These are phyloP conservation scores for Ophiostoma sp. DNA, from an alignment of 2,329 filamentous ascomycete genomes.

Conservation along the genomic window DNA sequence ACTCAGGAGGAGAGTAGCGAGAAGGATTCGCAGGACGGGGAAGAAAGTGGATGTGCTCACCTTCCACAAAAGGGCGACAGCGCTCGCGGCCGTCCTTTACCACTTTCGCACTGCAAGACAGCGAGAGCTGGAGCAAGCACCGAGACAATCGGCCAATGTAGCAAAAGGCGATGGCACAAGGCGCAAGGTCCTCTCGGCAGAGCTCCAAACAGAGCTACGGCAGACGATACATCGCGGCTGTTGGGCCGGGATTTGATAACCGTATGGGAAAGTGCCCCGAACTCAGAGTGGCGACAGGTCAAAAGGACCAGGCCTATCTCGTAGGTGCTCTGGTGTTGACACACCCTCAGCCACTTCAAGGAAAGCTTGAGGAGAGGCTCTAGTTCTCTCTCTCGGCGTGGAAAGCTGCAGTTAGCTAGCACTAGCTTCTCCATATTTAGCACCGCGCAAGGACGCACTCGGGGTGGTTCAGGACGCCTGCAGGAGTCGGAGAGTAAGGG, in stretches of 20 bases:
- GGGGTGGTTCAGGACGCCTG: not conserved
- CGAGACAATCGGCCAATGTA: not conserved
- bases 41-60: not conserved
- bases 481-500: not conserved
- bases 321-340: too few species aligned
- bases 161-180: not conserved
- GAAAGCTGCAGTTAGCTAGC: not conserved
- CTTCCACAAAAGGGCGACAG: constrained; percentile 4
- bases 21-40: constrained; percentile 5
- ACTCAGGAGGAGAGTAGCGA: not conserved
- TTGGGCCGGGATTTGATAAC: not conserved
- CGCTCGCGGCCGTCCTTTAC: not conserved
- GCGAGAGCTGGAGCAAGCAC: not conserved
- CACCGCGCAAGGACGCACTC: constrained; percentile 2
- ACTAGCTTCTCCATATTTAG: not conserved
- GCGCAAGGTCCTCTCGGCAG: constrained; percentile 2
- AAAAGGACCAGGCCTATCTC: not conserved
- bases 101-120: not conserved
- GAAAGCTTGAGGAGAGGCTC: not conserved
- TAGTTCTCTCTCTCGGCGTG: not conserved
- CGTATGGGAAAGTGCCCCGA: constrained; percentile 11
- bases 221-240: not conserved
- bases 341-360: not conserved
- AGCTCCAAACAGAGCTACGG: constrained; percentile 10
- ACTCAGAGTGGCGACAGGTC: not conserved